Conservation (phyloP, 257 asterid genomes). For the Gentiana straminea region DNA sequence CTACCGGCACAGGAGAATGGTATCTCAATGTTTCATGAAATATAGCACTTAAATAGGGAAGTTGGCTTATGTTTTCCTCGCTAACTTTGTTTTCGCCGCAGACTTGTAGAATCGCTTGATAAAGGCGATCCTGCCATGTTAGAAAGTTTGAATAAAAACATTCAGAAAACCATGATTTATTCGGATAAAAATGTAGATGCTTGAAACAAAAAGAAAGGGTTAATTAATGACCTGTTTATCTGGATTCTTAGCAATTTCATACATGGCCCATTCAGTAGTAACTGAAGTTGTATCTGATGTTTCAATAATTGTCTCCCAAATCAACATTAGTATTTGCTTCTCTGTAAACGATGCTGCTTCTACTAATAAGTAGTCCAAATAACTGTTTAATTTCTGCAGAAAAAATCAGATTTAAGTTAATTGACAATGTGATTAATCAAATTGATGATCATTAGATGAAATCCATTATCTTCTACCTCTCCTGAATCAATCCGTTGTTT, state of each 20-base stretch:
- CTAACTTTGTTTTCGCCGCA: constrained; percentile 45
- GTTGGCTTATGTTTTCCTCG: constrained; percentile 59
- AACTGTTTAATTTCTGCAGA: constrained; percentile 50
- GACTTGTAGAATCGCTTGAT: constrained; percentile 34
- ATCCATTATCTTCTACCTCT: constrained; percentile 24
- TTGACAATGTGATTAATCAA: no score
- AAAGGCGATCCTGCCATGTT: constrained; percentile 33
- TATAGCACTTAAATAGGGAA: constrained; percentile 67
- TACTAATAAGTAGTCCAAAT: constrained; percentile 49
- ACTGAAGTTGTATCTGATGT: constrained; percentile 75
- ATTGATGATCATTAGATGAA: no score
- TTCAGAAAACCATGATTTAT: neutral
- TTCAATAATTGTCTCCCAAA: constrained; percentile 86
- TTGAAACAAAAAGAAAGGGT: neutral
- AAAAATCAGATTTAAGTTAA: neutral
- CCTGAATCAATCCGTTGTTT: constrained; percentile 54
- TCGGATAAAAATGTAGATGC: no score
- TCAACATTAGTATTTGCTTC: constrained; percentile 49
- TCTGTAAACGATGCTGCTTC: constrained; percentile 58
- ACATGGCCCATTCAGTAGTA: constrained; percentile 84
- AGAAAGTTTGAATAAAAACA: neutral
- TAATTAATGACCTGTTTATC: constrained; percentile 45
- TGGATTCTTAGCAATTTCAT: constrained; percentile 66
- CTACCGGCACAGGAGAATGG: constrained; percentile 65
- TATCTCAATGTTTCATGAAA: constrained; percentile 80